phyloP scores from a whole-genome alignment of 257 asterid genomes.

The Solanum peruvianum region DNA sequence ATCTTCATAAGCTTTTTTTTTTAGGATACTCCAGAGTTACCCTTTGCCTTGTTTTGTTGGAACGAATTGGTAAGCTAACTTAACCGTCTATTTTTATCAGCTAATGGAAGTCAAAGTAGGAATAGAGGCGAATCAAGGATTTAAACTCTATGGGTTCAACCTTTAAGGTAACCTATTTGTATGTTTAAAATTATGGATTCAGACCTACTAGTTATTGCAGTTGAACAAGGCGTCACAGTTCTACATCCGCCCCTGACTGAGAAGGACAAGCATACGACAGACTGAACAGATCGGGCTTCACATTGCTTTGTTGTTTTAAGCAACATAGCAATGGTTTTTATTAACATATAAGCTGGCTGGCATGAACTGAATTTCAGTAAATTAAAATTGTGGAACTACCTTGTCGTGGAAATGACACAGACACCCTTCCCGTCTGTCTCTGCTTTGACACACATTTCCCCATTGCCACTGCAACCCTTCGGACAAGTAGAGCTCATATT shows the following conservation, averaged over 20 bases:
- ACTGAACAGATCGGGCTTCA: neutral
- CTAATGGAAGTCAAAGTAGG: neutral
- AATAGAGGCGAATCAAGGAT: neutral
- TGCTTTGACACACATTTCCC: constrained; percentile 53
- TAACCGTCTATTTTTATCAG: neutral
- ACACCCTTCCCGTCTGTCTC: constrained; percentile 72
- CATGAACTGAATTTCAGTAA: neutral
- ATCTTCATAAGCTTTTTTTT: neutral
- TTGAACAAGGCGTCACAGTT: neutral
- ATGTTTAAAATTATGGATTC: neutral
- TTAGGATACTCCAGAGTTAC: neutral
- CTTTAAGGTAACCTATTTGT: neutral
- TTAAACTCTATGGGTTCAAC: neutral
- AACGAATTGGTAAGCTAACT: neutral
- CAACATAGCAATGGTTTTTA: neutral
- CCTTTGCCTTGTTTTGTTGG: neutral
- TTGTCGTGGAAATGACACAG: constrained; percentile 78
- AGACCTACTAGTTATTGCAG: neutral
- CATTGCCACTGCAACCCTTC: constrained; percentile 45
- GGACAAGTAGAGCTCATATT: constrained; percentile 53
- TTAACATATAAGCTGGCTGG: neutral
- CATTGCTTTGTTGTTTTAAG: neutral
- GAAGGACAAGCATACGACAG: neutral
- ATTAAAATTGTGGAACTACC: constrained; percentile 29
- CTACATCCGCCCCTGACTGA: neutral